Evolutionary conservation across 1,284 basidiomycete species (phyloP).

Genomic region (Stereum hirsutum): DNA sequence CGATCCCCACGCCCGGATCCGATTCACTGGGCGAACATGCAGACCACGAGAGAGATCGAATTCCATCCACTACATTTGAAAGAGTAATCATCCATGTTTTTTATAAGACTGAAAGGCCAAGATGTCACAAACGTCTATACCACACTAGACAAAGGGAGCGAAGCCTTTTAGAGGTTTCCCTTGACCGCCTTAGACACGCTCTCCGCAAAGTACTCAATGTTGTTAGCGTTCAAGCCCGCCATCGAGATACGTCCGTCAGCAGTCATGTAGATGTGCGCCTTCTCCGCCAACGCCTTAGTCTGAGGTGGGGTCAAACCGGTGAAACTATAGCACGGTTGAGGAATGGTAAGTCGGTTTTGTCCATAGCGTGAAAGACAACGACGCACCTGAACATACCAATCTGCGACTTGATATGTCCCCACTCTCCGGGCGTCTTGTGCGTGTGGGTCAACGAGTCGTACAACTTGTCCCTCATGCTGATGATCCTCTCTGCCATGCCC

Average conservation of each 20-base stretch:
- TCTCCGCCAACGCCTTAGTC: constrained; percentile 82
- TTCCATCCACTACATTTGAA: too few relatives aligned
- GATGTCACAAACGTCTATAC: neutral
- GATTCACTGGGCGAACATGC: neutral
- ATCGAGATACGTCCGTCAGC: constrained; percentile 88
- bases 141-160: neutral
- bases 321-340: too few relatives aligned
- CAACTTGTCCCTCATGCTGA: constrained; percentile 86
- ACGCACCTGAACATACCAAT: constrained; percentile 89
- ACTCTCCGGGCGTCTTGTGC: constrained; percentile 86
- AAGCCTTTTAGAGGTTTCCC: constrained; percentile 49
- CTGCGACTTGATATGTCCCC: constrained; percentile 95
- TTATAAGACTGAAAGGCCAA: neutral
- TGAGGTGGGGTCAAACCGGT: constrained; percentile 82
- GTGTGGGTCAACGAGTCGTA: constrained; percentile 75
- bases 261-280: constrained; percentile 94
- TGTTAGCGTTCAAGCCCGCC: constrained; percentile 87
- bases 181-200: constrained; percentile 79
- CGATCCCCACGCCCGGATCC: neutral
- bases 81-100: neutral
- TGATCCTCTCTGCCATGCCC: constrained; percentile 95
- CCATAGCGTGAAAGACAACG: constrained; percentile 9
- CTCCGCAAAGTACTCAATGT: constrained; percentile 89
- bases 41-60: too few relatives aligned
- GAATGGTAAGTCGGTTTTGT: too few relatives aligned